Evolutionary conservation across 805 yeast genomes (phyloP), one percentile per base, ranked within the genome.

Genomic region (Metschnikowia similis): DNA sequence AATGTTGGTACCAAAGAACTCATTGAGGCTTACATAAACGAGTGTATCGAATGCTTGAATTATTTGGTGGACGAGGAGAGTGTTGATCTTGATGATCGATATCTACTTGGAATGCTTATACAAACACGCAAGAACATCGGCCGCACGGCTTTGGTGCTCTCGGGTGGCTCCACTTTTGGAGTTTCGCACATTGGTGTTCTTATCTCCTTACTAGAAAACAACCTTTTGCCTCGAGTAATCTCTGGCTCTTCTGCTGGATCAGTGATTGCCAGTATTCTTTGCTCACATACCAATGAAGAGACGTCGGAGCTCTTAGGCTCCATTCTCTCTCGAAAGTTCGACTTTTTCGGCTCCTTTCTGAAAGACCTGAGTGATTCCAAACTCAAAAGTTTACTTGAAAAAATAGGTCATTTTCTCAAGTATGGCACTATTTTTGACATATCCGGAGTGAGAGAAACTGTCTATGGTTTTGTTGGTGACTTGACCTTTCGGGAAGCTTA

Each of bases 191-290:
- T 90, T 50, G 99, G 99, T 1, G 97, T 94, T 0, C 70, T 92
- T 41, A 82, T 89, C 4, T 87, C 94, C 2, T 74, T 94, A 30
- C 69, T 85, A 37, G 94, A 89, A 57, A 77, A 80, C 46, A 83
- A 85, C 48, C 71, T 90, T 21, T 70, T 92, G 26, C 99, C 99
- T 0, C 78, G 87, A 44, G 87, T 94, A 35, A 82, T 94, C 13
- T 87, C 96, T 43, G 99, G 99, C 1, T 87, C 96, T 11, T 89
- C 96, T 26, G 96, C 97, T 0, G 99, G 99, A 14, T 90, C 97
- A 1, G 91, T 94, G 47, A 84, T 94, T 42, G 97, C 98, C 16
- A 81, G 96, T 44, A 82, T 94, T 14, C 74, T 94, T 42, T 89
- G 96, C 61, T 84, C 87, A 14, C 89, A 86, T 61, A 80, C 85